phyloP scores from a whole-genome alignment of 2,329 filamentous ascomycete genomes.

The Davidsoniella neocaledoniae region DNA sequence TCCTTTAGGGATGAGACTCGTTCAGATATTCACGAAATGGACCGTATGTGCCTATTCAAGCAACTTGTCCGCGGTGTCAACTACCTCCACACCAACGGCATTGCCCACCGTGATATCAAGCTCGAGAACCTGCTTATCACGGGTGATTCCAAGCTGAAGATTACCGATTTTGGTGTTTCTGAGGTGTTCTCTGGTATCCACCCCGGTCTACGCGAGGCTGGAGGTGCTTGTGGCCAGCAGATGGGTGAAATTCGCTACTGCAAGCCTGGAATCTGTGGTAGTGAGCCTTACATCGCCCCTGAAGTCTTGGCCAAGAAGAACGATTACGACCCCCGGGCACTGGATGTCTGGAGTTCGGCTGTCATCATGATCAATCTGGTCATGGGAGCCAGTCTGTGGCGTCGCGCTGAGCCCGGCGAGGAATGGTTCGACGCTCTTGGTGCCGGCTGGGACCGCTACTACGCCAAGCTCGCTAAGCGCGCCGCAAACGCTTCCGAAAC shows the following conservation, averaged over 20 bases:
- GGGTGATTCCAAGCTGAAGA: conserved; percentile 67
- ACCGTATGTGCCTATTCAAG: conserved; percentile 76
- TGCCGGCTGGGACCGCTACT: conserved; percentile 53
- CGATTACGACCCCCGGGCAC: conserved; percentile 53
- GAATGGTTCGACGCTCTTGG: conserved; percentile 46
- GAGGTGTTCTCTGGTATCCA: conserved; percentile 73
- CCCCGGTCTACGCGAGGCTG: conserved; percentile 56
- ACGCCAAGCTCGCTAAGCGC: conserved; percentile 18
- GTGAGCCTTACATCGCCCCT: conserved; percentile 72
- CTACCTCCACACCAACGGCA: conserved; percentile 68
- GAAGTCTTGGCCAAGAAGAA: conserved; percentile 58
- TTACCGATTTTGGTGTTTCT: conserved; percentile 81
- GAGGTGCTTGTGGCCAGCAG: conserved; percentile 55
- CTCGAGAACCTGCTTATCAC: conserved; percentile 72
- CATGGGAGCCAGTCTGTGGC: conserved; percentile 59
- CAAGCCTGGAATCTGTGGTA: conserved; percentile 67
- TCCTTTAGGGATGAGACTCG: neutral
- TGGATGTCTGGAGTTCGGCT: conserved; percentile 77
- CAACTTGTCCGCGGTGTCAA: conserved; percentile 68
- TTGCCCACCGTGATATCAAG: conserved; percentile 84
- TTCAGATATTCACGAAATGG: conserved; percentile 25
- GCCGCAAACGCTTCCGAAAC: no score
- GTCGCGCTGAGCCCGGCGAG: conserved; percentile 41
- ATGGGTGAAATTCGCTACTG: conserved; percentile 58
- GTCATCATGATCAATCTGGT: conserved; percentile 68